These are phyloP conservation scores for Choiromyces venosus DNA, from an alignment of 495 filamentous ascomycete species.

Conservation along the genomic window DNA sequence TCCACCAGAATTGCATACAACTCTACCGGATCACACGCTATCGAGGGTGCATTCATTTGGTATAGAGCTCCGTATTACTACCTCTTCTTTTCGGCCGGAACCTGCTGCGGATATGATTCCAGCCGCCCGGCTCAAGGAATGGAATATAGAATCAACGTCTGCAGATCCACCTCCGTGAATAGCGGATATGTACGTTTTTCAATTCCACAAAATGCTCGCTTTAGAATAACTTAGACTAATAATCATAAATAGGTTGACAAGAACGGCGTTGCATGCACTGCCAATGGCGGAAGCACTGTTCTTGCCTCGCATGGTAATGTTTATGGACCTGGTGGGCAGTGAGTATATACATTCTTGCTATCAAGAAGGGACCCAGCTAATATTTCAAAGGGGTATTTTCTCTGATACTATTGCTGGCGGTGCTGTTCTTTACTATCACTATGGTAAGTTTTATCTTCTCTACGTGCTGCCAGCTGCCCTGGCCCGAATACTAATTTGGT, in stretches of 20 bases:
- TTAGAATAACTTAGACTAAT: background rate
- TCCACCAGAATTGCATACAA: slow-evolving; percentile 55
- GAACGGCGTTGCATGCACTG: slow-evolving; percentile 52
- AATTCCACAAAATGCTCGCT: background rate
- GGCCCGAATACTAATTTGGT: background rate
- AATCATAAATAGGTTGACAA: slow-evolving; percentile 48
- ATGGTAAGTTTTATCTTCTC: slow-evolving; percentile 43
- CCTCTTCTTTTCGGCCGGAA: slow-evolving; percentile 60
- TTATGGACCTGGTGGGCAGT: slow-evolving; percentile 68
- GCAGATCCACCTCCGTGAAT: slow-evolving; percentile 52
- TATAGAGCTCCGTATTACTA: slow-evolving; percentile 57
- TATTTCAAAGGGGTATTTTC: slow-evolving; percentile 17
- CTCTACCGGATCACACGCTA: slow-evolving; percentile 49
- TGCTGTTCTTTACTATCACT: slow-evolving; percentile 67
- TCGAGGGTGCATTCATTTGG: slow-evolving; percentile 58
- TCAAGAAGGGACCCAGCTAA: background rate
- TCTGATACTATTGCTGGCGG: slow-evolving; percentile 35
- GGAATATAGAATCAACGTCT: slow-evolving; percentile 65
- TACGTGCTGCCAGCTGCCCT: background rate
- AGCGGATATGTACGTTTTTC: slow-evolving; percentile 48
- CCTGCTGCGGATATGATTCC: slow-evolving; percentile 51
- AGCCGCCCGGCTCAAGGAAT: slow-evolving; percentile 51
- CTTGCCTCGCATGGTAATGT: slow-evolving; percentile 58
- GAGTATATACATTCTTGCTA: slow-evolving; percentile 41
- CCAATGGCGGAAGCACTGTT: slow-evolving; percentile 59